Conservation (phyloP, 441 rosid genomes). For the Populus hybrid region DNA sequence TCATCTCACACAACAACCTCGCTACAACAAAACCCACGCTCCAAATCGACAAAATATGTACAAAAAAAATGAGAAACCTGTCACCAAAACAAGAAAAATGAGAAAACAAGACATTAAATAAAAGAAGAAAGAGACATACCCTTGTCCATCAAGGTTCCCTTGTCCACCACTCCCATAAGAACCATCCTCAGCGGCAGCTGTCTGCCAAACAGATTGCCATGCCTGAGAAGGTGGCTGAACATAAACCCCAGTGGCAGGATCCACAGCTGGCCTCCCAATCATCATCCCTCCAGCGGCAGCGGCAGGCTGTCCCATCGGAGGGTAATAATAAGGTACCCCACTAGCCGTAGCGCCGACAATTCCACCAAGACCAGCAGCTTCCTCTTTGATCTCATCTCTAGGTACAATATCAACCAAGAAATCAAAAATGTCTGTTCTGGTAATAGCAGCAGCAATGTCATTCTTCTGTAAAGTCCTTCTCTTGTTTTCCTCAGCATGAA, state of each 20-base stretch:
- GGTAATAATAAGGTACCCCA: slow-evolving; percentile 85
- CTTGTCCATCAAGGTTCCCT: slow-evolving; percentile 23
- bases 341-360: slow-evolving; percentile 63
- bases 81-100: not conserved
- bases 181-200: slow-evolving; percentile 57
- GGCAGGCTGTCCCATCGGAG: slow-evolving; percentile 79
- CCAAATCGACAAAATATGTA: not conserved
- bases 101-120: not conserved
- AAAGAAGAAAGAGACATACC: slow-evolving; percentile 26
- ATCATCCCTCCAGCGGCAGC: slow-evolving; percentile 76
- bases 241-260: slow-evolving; percentile 64
- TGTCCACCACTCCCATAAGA: slow-evolving; percentile 66
- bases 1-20: not conserved
- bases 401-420: slow-evolving; percentile 93
- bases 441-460: slow-evolving; percentile 88
- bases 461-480: slow-evolving; percentile 94
- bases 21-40: not conserved
- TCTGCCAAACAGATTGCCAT: slow-evolving; percentile 97
- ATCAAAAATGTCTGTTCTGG: slow-evolving; percentile 38
- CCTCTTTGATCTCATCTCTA: slow-evolving; percentile 87
- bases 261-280: slow-evolving; percentile 88
- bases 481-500: slow-evolving; percentile 94
- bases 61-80: not conserved
- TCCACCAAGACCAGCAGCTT: slow-evolving; percentile 45
- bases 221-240: slow-evolving; percentile 92